Conservation (phyloP, 2,329 filamentous ascomycete species). For the Dryadomyces quercus-mongolicae region DNA sequence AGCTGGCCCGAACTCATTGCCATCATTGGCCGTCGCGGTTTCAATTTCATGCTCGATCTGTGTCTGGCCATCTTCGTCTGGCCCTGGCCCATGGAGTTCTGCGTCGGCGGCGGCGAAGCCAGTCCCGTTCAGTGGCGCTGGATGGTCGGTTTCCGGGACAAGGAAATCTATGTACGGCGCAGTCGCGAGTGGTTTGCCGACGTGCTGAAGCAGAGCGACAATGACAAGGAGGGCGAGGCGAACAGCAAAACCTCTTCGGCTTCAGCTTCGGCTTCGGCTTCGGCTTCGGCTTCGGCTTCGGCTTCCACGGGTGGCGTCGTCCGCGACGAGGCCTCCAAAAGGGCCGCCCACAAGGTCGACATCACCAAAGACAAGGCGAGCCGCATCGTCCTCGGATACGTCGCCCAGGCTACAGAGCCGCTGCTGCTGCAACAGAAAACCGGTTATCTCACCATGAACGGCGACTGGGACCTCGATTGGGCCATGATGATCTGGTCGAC, state of each 20-base stretch:
- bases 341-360: conserved; percentile 33
- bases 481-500: conserved; percentile 65
- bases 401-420: conserved; percentile 58
- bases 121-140: conserved; percentile 64
- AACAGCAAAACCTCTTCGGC: no score
- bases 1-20: conserved; percentile 43
- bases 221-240: neutral
- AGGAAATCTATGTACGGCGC: conserved; percentile 71
- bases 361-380: conserved; percentile 38
- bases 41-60: conserved; percentile 64
- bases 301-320: neutral
- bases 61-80: conserved; percentile 54
- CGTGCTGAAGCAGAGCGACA: neutral
- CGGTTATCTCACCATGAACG: conserved; percentile 75
- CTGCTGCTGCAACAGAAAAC: conserved; percentile 64
- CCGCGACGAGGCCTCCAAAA: neutral
- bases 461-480: conserved; percentile 82
- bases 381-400: conserved; percentile 46
- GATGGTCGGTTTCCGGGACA: conserved; percentile 60
- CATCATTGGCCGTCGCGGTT: conserved; percentile 46
- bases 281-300: no score
- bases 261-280: no score
- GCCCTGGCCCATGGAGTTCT: conserved; percentile 64
- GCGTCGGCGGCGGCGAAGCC: conserved; percentile 42
- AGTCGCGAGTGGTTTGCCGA: conserved; percentile 56